Evolutionary conservation across 805 yeast species (phyloP).

Genomic region (Candida alai): DNA sequence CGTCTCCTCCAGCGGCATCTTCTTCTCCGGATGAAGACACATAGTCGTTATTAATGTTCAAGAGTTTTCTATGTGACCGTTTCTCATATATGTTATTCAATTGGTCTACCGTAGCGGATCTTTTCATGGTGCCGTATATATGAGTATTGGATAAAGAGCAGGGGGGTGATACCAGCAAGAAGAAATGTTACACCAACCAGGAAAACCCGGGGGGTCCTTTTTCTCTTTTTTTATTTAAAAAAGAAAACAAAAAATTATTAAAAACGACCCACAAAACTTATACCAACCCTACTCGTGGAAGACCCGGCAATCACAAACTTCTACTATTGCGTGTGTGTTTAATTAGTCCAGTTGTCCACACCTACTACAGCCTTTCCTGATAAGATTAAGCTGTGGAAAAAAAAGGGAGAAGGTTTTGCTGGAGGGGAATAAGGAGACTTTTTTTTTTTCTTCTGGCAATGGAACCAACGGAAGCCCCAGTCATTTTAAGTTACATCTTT

Average conservation of each 20-base stretch:
- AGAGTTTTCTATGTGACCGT: constrained; percentile 16
- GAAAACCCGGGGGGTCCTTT: too few relatives aligned
- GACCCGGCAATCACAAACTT: constrained; percentile 2
- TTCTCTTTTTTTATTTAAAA: too few relatives aligned
- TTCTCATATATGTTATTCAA: constrained; percentile 15
- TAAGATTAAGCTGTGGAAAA: too few relatives aligned
- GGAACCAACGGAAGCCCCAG: too few relatives aligned
- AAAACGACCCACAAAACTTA: not conserved
- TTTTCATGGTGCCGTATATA: not conserved
- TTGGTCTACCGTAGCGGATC: constrained; percentile 7
- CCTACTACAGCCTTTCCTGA: too few relatives aligned
- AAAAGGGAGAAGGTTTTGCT: too few relatives aligned
- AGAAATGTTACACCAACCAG: not conserved
- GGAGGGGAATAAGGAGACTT: too few relatives aligned
- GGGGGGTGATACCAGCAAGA: not conserved
- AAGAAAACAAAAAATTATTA: too few relatives aligned
- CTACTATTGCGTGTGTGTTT: too few relatives aligned
- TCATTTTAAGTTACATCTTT: too few relatives aligned
- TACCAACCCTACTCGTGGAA: not conserved
- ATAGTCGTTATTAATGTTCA: constrained; percentile 17
- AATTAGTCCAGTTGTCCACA: too few relatives aligned
- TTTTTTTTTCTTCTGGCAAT: too few relatives aligned
- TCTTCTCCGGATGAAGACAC: constrained; percentile 7
- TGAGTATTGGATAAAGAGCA: not conserved
- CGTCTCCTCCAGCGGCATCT: not conserved